Conservation (phyloP, 2,329 filamentous ascomycete species). For the Diplodia mutila region DNA sequence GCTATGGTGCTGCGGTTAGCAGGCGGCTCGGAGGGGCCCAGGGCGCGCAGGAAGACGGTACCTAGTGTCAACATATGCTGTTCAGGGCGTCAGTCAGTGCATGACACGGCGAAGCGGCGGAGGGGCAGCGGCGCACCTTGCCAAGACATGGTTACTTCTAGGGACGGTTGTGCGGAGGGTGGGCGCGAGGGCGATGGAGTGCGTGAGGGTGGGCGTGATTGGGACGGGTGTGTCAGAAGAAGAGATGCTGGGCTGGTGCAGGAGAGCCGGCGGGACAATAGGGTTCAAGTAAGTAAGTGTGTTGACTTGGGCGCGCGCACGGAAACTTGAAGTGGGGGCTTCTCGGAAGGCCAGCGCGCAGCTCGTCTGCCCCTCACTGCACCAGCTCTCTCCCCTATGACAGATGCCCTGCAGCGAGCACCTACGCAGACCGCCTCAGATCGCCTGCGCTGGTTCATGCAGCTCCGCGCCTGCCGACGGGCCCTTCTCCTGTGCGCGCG, state of each 20-base stretch:
- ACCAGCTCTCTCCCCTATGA: slow-evolving; percentile 12
- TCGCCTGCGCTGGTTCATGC: slow-evolving; percentile 26
- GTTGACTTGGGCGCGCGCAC: slow-evolving; percentile 24
- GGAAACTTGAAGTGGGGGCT: slow-evolving; percentile 25
- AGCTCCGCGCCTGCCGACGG: slow-evolving; percentile 6
- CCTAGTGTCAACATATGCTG: slow-evolving; percentile 49
- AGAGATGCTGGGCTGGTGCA: slow-evolving; percentile 27
- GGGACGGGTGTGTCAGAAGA: slow-evolving; percentile 33
- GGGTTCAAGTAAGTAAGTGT: slow-evolving; percentile 27
- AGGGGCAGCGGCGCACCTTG: slow-evolving; percentile 41
- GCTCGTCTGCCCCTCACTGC: slow-evolving; percentile 24
- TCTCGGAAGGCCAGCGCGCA: slow-evolving; percentile 21
- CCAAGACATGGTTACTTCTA: slow-evolving; percentile 46
- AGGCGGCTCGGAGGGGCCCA: not conserved
- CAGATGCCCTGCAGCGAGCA: slow-evolving; percentile 5
- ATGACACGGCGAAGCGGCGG: slow-evolving; percentile 15
- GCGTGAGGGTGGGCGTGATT: slow-evolving; percentile 30
- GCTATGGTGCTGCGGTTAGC: slow-evolving; percentile 34
- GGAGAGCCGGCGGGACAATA: slow-evolving; percentile 25
- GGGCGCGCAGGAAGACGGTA: slow-evolving; percentile 29
- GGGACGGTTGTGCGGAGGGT: slow-evolving; percentile 15
- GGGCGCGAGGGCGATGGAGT: slow-evolving; percentile 20
- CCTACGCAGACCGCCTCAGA: slow-evolving; percentile 23
- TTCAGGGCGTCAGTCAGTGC: slow-evolving; percentile 32
- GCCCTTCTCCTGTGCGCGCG: slow-evolving; percentile 2